Base-by-base conservation (phyloP, 2,329 filamentous ascomycete species). In the Aureobasidium sp. region DNA sequence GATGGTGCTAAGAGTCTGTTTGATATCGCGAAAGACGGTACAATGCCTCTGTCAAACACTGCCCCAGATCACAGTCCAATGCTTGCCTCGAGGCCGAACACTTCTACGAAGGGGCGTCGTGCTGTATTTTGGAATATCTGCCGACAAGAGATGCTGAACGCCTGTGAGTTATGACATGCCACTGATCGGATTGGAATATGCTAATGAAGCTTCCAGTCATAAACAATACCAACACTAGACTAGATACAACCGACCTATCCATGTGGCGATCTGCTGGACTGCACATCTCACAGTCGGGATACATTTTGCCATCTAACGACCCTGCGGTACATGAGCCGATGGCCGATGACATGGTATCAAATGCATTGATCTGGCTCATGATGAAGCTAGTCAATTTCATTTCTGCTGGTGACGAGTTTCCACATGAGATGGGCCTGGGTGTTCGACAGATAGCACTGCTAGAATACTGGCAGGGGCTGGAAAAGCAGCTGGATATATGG, bases 121-220 rank as follows among this genome's bases (percentile, higher is more conserved):
- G 83, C 84, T 7, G 83, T 82, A 0, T 87, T 87, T 68, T 87
- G 85, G 85, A 86, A 86, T 65, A 84, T 87, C 69, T 85, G 84
- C 17, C 76, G 84, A 27, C 85, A 87, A 67, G 85, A 87, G 66
- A 85, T 86, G 73, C 74, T 87, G 33, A 81, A 83, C 67, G 84
- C 85, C 58, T 86, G 82, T 79, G 70, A 73, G 77, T 74, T 6
- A 11, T 3, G 19, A 9, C 9, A 9, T 14, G 12, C 22, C 5
- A 31, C 27, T 24, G n/a, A 35, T 44, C 24, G 19, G 24, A 12
- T 15, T 2, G 7, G 19, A 11, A 39, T 14, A 24, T 39, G 29
- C 58, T 60, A 17, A 60, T 24, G 4, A 15, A 7, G 12, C 9
- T 7, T 27, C 33, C 45, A 79, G 76, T 82, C 66, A 84, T 87